phyloP scores from a whole-genome alignment of 1,284 basidiomycete genomes.

The Cryptococcus neoformans region DNA sequence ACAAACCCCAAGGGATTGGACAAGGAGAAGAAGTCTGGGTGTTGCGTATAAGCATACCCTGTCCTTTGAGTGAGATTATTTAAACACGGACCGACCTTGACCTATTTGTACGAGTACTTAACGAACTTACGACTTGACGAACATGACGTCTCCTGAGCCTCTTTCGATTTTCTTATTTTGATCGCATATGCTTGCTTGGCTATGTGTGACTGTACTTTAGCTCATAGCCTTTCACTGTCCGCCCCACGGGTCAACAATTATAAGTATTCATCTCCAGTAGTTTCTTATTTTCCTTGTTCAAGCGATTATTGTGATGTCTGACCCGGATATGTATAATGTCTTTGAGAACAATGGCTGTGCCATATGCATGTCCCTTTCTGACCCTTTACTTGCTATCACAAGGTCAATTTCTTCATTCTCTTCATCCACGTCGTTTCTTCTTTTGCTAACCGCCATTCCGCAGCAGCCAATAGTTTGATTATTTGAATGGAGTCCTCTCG shows the following conservation, averaged over 20 bases:
- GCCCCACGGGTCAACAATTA: not conserved
- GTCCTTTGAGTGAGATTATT: not conserved
- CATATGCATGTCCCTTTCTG: not conserved
- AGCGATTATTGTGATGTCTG: not conserved
- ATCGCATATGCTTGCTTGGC: not conserved
- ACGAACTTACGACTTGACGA: not conserved
- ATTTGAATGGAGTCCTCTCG: too few species aligned
- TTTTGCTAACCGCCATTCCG: too few species aligned
- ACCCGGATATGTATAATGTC: not conserved
- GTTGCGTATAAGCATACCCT: conserved; percentile 12
- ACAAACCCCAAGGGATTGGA: conserved; percentile 5
- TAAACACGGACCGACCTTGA: not conserved
- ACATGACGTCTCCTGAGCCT: not conserved
- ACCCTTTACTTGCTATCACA: not conserved
- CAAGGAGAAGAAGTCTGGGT: conserved; percentile 15
- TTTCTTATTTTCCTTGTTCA: not conserved
- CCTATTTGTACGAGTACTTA: not conserved
- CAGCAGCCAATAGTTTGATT: too few species aligned
- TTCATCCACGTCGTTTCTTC: too few species aligned
- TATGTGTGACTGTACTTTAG: not conserved
- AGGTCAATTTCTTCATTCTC: too few species aligned
- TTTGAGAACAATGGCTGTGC: not conserved
- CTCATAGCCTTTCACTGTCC: not conserved
- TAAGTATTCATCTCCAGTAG: not conserved
- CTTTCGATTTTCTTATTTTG: not conserved